phyloP scores from a whole-genome alignment of 106 monocot species.

The Narthecium ossifragum region DNA sequence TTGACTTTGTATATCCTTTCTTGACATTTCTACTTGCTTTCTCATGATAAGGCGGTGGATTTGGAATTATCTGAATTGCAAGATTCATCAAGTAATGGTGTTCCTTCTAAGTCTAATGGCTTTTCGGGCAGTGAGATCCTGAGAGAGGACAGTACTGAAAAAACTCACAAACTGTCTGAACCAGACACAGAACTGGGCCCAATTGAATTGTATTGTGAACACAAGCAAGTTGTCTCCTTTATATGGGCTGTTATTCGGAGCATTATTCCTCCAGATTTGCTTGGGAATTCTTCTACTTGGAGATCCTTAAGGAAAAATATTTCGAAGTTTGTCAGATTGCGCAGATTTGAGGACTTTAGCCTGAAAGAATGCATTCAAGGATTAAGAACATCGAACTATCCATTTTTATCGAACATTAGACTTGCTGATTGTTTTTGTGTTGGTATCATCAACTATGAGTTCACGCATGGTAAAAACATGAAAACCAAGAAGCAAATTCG shows the following conservation, averaged over 20 bases:
- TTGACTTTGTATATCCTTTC: too few relatives aligned
- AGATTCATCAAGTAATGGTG: too few relatives aligned
- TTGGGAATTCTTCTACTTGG: slow-evolving; percentile 62
- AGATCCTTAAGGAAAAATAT: slow-evolving; percentile 75
- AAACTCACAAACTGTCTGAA: neutral
- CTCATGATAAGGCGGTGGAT: too few relatives aligned
- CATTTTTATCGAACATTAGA: slow-evolving; percentile 38
- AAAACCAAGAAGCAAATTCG: neutral
- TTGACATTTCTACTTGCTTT: too few relatives aligned
- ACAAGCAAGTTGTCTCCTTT: slow-evolving; percentile 71
- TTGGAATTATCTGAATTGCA: too few relatives aligned
- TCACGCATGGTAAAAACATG: neutral
- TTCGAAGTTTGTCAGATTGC: slow-evolving; percentile 65
- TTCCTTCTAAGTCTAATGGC: neutral
- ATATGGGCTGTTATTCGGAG: slow-evolving; percentile 72
- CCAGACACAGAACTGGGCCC: neutral
- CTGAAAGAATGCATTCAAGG: slow-evolving; percentile 51
- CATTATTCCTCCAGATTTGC: slow-evolving; percentile 52
- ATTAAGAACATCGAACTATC: slow-evolving; percentile 40
- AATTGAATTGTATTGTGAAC: slow-evolving; percentile 35
- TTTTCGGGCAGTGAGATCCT: neutral
- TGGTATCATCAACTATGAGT: neutral
- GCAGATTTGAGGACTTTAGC: slow-evolving; percentile 53
- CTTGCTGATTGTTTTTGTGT: slow-evolving; percentile 18
- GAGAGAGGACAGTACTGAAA: neutral